Percentiles rank a stretch among this genome's conserved stretches.
Evolutionary conservation across 805 yeast species (phyloP).

Genomic region (Maudiozyma pseudohumilis): DNA sequence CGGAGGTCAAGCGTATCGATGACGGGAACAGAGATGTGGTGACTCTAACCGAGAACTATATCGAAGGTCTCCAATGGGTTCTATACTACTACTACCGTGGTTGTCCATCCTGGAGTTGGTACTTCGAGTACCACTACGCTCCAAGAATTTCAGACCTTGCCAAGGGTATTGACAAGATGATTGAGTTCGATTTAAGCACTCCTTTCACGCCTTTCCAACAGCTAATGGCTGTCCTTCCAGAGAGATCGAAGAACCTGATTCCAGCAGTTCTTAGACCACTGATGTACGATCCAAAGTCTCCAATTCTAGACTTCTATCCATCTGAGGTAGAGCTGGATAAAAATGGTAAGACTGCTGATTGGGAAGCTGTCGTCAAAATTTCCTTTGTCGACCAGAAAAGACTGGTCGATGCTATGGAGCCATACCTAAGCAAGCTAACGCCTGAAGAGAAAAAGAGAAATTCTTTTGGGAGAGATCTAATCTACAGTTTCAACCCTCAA

Average conservation of each 20-base stretch:
- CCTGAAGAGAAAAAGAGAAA: slow-evolving; percentile 70
- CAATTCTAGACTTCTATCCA: slow-evolving; percentile 87
- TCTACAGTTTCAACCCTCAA: slow-evolving; percentile 70
- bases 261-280: slow-evolving; percentile 70
- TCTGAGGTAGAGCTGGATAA: slow-evolving; percentile 75
- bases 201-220: slow-evolving; percentile 94
- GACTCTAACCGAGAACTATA: slow-evolving; percentile 67
- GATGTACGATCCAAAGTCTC: slow-evolving; percentile 79
- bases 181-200: slow-evolving; percentile 54
- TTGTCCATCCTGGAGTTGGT: slow-evolving; percentile 95
- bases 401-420: slow-evolving; percentile 60
- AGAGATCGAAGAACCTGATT: slow-evolving; percentile 70
- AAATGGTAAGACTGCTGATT: slow-evolving; percentile 91
- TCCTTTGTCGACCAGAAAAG: slow-evolving; percentile 83
- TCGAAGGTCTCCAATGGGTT: slow-evolving; percentile 97
- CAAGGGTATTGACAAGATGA: slow-evolving; percentile 55
- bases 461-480: slow-evolving; percentile 57
- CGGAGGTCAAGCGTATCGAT: slow-evolving; percentile 30
- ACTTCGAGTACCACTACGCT: slow-evolving; percentile 77
- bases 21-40: slow-evolving; percentile 43
- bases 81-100: slow-evolving; percentile 83
- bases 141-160: slow-evolving; percentile 87
- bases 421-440: slow-evolving; percentile 49
- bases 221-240: slow-evolving; percentile 94
- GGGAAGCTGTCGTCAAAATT: slow-evolving; percentile 95